Conservation (phyloP, 139 green algal species). For the Chlorella sp. region DNA sequence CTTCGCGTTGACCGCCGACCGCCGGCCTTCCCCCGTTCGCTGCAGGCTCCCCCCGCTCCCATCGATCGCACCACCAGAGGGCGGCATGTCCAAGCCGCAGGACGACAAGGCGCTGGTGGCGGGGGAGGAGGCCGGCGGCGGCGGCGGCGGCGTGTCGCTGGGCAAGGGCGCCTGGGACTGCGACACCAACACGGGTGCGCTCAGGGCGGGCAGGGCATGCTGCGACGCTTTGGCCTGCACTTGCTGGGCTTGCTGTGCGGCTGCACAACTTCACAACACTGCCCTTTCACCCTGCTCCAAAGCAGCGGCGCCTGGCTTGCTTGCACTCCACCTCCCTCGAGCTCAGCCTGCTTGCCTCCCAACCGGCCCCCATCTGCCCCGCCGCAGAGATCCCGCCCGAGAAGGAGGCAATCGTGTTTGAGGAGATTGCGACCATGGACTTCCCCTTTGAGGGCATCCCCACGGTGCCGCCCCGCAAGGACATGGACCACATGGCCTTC, state of each 20-base stretch:
- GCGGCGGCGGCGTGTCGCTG: slow-evolving; percentile 50
- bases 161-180: slow-evolving; percentile 97
- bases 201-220: neutral
- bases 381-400: slow-evolving; percentile 80
- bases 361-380: too few species aligned
- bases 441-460: slow-evolving; percentile 91
- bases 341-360: too few species aligned
- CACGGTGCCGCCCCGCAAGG: slow-evolving; percentile 88
- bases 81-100: slow-evolving; percentile 13
- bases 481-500: slow-evolving; percentile 88
- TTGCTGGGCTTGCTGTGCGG: too few species aligned
- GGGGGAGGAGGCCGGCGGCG: slow-evolving; percentile 25
- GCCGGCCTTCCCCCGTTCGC: neutral
- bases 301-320: neutral
- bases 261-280: neutral
- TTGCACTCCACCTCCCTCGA: neutral
- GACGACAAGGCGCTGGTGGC: slow-evolving; percentile 40
- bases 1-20: neutral
- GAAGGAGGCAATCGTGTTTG: slow-evolving; percentile 94
- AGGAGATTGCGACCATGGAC: slow-evolving; percentile 95
- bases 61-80: neutral
- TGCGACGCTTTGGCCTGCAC: too few species aligned
- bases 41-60: neutral
- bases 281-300: too few species aligned
- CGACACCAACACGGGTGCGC: slow-evolving; percentile 63